Evolutionary conservation across 495 filamentous ascomycete genomes (phyloP).

Genomic region (Penicillium canariense): DNA sequence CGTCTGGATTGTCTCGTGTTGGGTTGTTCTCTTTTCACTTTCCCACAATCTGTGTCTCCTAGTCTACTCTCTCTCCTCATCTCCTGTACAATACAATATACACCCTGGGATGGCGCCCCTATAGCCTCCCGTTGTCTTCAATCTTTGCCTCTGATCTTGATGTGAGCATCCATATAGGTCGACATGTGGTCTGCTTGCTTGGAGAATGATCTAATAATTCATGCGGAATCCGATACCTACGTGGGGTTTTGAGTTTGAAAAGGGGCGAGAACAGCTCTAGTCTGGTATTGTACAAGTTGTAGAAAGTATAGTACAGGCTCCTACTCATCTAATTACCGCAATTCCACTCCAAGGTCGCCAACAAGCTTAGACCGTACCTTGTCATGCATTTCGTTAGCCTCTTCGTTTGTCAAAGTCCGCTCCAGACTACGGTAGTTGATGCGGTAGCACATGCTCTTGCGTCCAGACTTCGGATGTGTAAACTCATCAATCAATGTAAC

Average conservation of each 20-base stretch:
- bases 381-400: constrained; percentile 74
- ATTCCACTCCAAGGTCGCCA: constrained; percentile 70
- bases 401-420: constrained; percentile 76
- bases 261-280: background rate
- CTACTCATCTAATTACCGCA: constrained; percentile 52
- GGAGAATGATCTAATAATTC: background rate
- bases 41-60: constrained; percentile 19
- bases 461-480: constrained; percentile 77
- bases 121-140: constrained; percentile 12
- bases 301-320: constrained; percentile 20
- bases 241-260: background rate
- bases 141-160: background rate
- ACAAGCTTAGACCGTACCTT: constrained; percentile 60
- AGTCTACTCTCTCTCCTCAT: constrained; percentile 37
- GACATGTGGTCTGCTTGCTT: background rate
- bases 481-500: constrained; percentile 83
- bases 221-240: background rate
- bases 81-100: constrained; percentile 42
- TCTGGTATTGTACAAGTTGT: background rate
- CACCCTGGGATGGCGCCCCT: constrained; percentile 2
- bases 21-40: constrained; percentile 22
- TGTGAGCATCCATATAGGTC: background rate
- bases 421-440: constrained; percentile 91
- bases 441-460: constrained; percentile 85
- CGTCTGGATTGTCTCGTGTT: constrained; percentile 37